phyloP scores from a whole-genome alignment of 2,329 filamentous ascomycete genomes.

The Colletotrichum viniferum region DNA sequence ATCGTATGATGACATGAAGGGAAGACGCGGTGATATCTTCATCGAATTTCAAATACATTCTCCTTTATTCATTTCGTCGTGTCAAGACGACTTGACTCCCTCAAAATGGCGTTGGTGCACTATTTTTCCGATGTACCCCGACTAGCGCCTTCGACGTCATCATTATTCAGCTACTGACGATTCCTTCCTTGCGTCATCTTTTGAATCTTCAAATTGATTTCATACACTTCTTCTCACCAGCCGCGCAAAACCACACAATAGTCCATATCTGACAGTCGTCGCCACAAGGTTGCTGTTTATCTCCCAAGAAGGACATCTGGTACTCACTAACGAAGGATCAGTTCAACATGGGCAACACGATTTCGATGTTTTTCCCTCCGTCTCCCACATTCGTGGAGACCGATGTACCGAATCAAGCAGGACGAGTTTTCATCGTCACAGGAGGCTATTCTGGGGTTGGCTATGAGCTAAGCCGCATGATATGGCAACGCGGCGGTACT shows the following conservation, averaged over 20 bases:
- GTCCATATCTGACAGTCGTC: fast-evolving
- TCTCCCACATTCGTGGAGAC: background rate
- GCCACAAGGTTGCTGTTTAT: fast-evolving
- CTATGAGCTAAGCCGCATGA: conserved; percentile 49
- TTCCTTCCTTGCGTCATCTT: background rate
- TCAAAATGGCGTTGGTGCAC: background rate
- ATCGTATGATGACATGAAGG: background rate
- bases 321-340: background rate
- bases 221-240: background rate
- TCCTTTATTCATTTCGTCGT: background rate
- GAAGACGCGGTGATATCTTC: background rate
- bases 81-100: background rate
- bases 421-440: conserved; percentile 47
- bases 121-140: background rate
- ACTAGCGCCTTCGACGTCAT: background rate
- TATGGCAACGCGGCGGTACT: conserved; percentile 53
- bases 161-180: background rate
- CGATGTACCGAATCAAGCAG: background rate
- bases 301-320: background rate
- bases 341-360: background rate
- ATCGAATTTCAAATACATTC: background rate
- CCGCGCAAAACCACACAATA: background rate
- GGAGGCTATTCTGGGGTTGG: conserved; percentile 40
- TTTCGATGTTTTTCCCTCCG: background rate
- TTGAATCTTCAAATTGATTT: background rate